Evolutionary conservation across 2,329 filamentous ascomycete genomes (phyloP), one percentile per base, ranked within the genome.

Genomic region (Sporothrix variecibatus): DNA sequence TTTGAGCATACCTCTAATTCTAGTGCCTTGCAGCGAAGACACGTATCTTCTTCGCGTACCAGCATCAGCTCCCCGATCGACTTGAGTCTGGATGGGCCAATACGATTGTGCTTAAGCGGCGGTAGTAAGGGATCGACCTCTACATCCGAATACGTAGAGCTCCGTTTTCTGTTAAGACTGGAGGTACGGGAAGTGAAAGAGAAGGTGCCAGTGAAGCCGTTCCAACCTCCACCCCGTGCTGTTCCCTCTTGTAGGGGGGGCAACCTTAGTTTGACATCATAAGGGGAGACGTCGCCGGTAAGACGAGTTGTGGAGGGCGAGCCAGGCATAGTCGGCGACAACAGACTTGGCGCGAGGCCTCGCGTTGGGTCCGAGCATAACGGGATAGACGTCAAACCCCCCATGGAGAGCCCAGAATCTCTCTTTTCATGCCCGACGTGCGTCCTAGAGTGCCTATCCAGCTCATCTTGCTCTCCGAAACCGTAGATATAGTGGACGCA

Each of bases 401-500:
- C 80, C 6, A 84, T 78, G 9, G 83, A 85, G 73, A 86, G 80
- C 9, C 82, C 85, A 2, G 85, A 85, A 76, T 87, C 85, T 75
- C 84, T 81, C 77, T 86, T 87, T 17, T 79, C 77, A 28, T 81
- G 80, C 65, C 79, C 72, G n/a, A 77, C 75, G 78, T 90, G 87
- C 72, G 43, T 82, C 75, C 82, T 84, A 56, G 82, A 78, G 78
- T 90, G 88, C 49, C 82, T 82, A 73, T 89, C 86, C 71, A 87
- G 84, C 75, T 89, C 87, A 71, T 86, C 81, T 51, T 82, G 82
- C 73, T 83, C 85, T 49, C 82, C 78, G 78, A 89, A 89, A 40
- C 88, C 88, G 76, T 90, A 90, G 51, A 90, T 85, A 79, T 89
- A 90, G 79, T 88, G 85, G 74, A 87, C 80, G 77, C 88, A 90